A percentile compares a stretch with the other conserved stretches of the same genome.
Evolutionary conservation across 176 grass and related monocot species (phyloP).

Genomic region (Oryza australiensis): DNA sequence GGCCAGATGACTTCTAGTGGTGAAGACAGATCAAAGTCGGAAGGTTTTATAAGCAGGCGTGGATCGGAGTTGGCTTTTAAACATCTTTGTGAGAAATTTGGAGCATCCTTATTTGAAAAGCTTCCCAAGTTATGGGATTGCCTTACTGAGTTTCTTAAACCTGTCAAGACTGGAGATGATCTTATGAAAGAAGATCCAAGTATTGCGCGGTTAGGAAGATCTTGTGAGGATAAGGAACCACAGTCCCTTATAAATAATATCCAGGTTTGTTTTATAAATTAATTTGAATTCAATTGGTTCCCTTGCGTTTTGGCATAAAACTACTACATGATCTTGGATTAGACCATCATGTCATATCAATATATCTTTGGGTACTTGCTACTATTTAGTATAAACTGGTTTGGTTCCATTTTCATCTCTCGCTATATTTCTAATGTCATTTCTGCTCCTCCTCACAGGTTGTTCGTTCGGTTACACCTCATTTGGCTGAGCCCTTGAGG

Average conservation of each 20-base stretch:
- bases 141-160: slow-evolving; percentile 86
- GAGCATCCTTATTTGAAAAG: slow-evolving; percentile 81
- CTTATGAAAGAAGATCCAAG: slow-evolving; percentile 50
- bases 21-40: slow-evolving; percentile 79
- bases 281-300: background rate
- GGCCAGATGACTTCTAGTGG: slow-evolving; percentile 44
- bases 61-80: slow-evolving; percentile 92
- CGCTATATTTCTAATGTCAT: slow-evolving; percentile 16
- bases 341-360: background rate
- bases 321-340: slow-evolving; percentile 16
- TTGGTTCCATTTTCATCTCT: background rate
- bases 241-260: slow-evolving; percentile 96
- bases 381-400: background rate
- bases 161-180: slow-evolving; percentile 47
- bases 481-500: slow-evolving; percentile 61
- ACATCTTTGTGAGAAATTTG: slow-evolving; percentile 92
- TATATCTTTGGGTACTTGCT: background rate
- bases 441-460: slow-evolving; percentile 54
- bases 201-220: slow-evolving; percentile 61
- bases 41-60: slow-evolving; percentile 87
- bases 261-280: slow-evolving; percentile 63
- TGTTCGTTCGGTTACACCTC: slow-evolving; percentile 73
- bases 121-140: slow-evolving; percentile 96
- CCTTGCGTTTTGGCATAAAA: background rate
- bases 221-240: slow-evolving; percentile 84